phyloP scores from a whole-genome alignment of 805 yeast genomes.

The Kluyveromyces siamensis region DNA sequence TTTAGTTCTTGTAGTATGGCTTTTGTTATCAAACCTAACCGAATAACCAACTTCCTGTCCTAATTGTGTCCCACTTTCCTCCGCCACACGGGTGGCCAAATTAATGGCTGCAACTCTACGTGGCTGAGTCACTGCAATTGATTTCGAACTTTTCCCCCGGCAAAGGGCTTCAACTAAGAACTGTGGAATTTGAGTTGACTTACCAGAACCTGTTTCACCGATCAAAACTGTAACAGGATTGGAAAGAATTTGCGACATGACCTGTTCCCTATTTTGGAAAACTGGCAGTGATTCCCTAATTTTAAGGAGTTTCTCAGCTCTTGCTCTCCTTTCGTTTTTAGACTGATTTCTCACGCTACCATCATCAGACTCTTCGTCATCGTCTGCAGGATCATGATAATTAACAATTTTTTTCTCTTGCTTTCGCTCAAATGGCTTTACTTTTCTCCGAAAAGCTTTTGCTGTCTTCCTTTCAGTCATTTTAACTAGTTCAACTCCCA shows the following conservation, averaged over 20 bases:
- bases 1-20: conserved; percentile 45
- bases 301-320: conserved; percentile 38
- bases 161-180: conserved; percentile 46
- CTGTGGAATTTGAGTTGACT: conserved; percentile 95
- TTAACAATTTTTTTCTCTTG: conserved; percentile 26
- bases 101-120: conserved; percentile 96
- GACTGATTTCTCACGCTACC: conserved; percentile 9
- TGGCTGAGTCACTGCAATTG: conserved; percentile 92
- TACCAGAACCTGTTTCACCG: conserved; percentile 98
- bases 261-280: conserved; percentile 56
- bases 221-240: conserved; percentile 72
- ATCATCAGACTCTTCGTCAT: conserved; percentile 11
- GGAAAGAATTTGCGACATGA: conserved; percentile 43
- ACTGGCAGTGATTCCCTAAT: conserved; percentile 63
- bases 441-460: conserved; percentile 3
- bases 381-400: conserved; percentile 29
- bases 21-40: conserved; percentile 73
- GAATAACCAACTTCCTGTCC: conserved; percentile 88
- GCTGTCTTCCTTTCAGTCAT: conserved; percentile 1
- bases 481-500: background rate
- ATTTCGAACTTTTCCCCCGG: conserved; percentile 25
- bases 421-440: conserved; percentile 9
- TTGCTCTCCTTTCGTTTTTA: conserved; percentile 25
- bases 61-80: conserved; percentile 67
- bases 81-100: conserved; percentile 85